Base-by-base conservation (phyloP, 2,329 filamentous ascomycete genomes). In the Xylaria sp. region DNA sequence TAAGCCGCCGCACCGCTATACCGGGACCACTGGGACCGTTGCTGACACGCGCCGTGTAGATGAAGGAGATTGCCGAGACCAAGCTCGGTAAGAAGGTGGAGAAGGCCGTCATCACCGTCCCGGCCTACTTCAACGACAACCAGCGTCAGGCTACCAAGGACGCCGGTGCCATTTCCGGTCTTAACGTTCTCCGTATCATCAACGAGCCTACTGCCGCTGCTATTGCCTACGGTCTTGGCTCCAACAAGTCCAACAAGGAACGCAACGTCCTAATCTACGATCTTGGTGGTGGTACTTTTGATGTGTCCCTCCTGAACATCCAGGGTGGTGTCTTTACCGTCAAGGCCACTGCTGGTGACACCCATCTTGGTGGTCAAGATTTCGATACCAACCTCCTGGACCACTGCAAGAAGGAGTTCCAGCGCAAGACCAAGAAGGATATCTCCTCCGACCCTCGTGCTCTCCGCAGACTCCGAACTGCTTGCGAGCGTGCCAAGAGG, bases 111-210 rank as follows among this genome's bases (percentile, higher is more conserved):
- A 94, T 99, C 83, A 99, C 96, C 71, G 96, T 98, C 67, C 96
- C 96, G 67, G 96, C 96, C 81, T 99, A 99, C 90, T 99, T 99
- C 93, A 98, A 98, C 89, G 96, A 99, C 90, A 97, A 97, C 89
- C 96, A 99, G 88, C 92, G 96, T 86, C 96, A 98, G 86, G 93
- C 96, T 75, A 99, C 96, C 86, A 98, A 98, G 91, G 96, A 98
- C 81, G 96, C 96, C 75, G 96, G 96, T 91, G 92, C 95, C 82
- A 99, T 99, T 80, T 86, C 95, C 79, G 96, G 95, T 77, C 91
- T 99, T 72, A 97, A 98, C 85, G 94, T 99, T 76, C 94, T 99
- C 83, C 94, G 96, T 89, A 98, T 99, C 86, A 98, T 99, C 87
- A 99, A 99, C 90, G 96, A 99, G 88, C 96, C 96, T 70, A 99